phyloP scores from a whole-genome alignment of 352 stramenopile genomes.

The Saprolegnia diclina region DNA sequence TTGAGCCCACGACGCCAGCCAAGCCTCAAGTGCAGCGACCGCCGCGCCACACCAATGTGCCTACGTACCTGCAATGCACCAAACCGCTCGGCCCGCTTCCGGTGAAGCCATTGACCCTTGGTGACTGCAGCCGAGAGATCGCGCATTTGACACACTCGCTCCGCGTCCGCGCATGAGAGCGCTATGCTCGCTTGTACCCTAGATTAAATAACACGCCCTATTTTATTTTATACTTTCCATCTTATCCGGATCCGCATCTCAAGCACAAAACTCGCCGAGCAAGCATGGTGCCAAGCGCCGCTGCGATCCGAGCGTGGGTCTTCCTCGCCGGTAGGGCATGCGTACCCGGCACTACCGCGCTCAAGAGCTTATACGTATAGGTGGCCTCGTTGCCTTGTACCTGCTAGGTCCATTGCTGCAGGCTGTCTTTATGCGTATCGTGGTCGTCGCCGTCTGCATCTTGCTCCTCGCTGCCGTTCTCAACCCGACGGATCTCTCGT shows the following conservation, averaged over 20 bases:
- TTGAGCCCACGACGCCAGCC: not conserved
- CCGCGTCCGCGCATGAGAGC: not conserved
- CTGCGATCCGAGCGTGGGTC: no score
- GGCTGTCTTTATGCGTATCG: not conserved
- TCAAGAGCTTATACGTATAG: not conserved
- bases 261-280: no score
- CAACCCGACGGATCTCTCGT: conserved; percentile 20
- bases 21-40: not conserved
- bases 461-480: not conserved
- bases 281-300: no score
- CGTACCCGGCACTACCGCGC: no score
- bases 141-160: not conserved
- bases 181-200: not conserved
- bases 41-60: conserved; percentile 6
- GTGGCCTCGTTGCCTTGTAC: not conserved
- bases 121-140: not conserved
- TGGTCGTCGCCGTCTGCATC: conserved; percentile 8
- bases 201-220: not conserved
- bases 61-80: not conserved
- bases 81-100: not conserved
- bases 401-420: conserved; percentile 3
- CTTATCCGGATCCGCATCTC: no score
- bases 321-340: no score
- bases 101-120: not conserved
- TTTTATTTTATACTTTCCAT: not conserved